Base-by-base conservation (phyloP, 345 rosid species). In the Eutrema japonicum region DNA sequence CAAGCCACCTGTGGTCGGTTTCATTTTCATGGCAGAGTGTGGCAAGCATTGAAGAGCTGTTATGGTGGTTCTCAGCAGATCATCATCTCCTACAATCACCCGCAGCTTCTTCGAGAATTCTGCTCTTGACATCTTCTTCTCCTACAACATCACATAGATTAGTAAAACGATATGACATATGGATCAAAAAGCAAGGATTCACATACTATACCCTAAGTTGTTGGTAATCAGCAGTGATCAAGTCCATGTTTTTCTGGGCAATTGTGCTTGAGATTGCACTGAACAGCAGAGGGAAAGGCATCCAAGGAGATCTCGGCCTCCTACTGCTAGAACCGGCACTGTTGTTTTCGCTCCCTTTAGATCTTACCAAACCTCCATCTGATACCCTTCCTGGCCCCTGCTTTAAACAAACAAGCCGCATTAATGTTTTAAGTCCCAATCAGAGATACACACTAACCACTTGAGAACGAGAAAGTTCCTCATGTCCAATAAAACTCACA, bases 281-380 rank as follows among this genome's bases (percentile, higher is more conserved):
- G 80, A 95, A 89, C 75, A 95, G 80, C 85, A 72, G 53, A 11
- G 93, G 85, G 64, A 86, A 90, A 76, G 99, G 95, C 95, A 94
- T 87, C 85, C 85, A 87, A 46, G 90, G 86, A 26, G 93, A 88
- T 62, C 38, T 41, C 10, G 79, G 65, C 30, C 8, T 62, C 48
- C 27, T 43, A 45, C 47, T 58, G 67, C 73, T 58, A 67, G 72
- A 66, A 58, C 72, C 52, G 2, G 46, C 37, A 74, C 55, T 55
- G 22, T 55, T 58, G 61, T 66, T 66, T 57, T 32, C 36, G 4
- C 14, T 42, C 36, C 35, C 68, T 41, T 6, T 12, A 60, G 49
- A 41, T 60, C 18, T 41, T 11, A 10, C 66, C 30, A 41, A 62
- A 42, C 53, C 36, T 51, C 11, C 76, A 72, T 42, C 33, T 3